Evolutionary conservation across 2,329 filamentous ascomycete genomes (phyloP).

Genomic region (Thielaviopsis euricoi): DNA sequence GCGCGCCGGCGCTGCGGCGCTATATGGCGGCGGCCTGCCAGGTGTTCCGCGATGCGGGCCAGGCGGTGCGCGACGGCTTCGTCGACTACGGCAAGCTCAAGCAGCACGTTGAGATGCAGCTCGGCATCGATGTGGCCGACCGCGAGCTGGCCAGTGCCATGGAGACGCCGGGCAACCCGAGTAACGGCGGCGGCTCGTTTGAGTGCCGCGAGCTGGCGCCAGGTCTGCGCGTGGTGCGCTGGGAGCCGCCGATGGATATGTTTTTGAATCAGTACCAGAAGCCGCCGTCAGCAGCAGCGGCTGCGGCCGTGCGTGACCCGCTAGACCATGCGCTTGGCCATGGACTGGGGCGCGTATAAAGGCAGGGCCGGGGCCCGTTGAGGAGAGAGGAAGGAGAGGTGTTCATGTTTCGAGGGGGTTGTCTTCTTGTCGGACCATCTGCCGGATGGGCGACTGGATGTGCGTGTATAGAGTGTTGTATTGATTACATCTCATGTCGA

Average conservation of each 20-base stretch:
- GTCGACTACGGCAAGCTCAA: constrained; percentile 54
- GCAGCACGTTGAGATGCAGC: constrained; percentile 44
- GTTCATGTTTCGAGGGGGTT: too few species aligned
- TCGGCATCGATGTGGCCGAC: constrained; percentile 22
- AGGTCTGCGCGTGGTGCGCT: constrained; percentile 30
- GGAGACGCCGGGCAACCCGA: constrained; percentile 73
- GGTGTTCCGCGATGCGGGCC: constrained; percentile 26
- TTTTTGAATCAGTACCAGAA: not conserved
- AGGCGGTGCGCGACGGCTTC: constrained; percentile 35
- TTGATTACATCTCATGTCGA: not conserved
- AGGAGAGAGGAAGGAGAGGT: too few species aligned
- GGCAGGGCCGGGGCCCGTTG: too few species aligned
- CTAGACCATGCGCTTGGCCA: constrained; percentile 2
- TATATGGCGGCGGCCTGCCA: constrained; percentile 69
- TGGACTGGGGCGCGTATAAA: constrained; percentile 2
- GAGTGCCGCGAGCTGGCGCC: constrained; percentile 38
- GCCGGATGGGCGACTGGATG: not conserved
- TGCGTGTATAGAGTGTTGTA: not conserved
- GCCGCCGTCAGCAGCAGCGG: too few species aligned
- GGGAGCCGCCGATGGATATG: constrained; percentile 18
- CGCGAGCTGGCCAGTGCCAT: constrained; percentile 67
- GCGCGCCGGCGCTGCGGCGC: constrained; percentile 44
- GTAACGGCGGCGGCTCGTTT: constrained; percentile 85
- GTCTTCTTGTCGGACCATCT: not conserved
- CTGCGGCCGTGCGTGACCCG: too few species aligned